Evolutionary conservation across 2,329 filamentous ascomycete species (phyloP), one percentile per base, ranked within the genome.

Genomic region (Stemphylium lycopersici): DNA sequence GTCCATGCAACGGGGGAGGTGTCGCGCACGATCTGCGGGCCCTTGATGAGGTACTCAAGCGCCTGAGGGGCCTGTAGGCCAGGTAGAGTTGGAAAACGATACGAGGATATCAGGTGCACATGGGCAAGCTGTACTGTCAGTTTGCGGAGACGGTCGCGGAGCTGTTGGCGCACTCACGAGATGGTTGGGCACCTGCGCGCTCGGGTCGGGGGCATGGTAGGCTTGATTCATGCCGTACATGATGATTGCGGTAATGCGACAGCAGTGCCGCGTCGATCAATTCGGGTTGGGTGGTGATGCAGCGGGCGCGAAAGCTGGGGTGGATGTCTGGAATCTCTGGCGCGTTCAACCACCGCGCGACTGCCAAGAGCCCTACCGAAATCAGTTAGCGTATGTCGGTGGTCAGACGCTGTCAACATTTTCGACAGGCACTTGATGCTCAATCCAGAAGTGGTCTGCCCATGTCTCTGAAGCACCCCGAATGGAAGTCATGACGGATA

Each of bases 1-100:
- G 90, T 93, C 93, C 93, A 99, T 77, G 89, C 90, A 83, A 99
- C 93, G 2, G 93, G 86, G 43, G 92, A 88, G 61, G 87, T 82
- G 70, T 96, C 89, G 75, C 91, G 90, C 65, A 93, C 89, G 58
- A 96, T 89, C 70, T 90, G 89, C 7, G 93, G 91, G 34, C 92
- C 93, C 68, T 87, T 86, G 70, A 93, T 82, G 56, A 98, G 84
- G 83, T 91, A 93, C 69, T 90, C 88, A 57, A 91, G 88, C 22
- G 93, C 90, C 62, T 93, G 89, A 53, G 89, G 85, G 26, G 90
- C 81, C 65, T 88, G 86, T 63, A 96, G 81, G 47, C 85, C 84
- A 45, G 86, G 86, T 69, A 90, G 85, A 56, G 85, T 78, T 2
- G 93, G 90, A 76, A 93, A 97, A 67, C 89, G 85, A 73, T 89